These are phyloP conservation scores for Xylona heveae DNA, from an alignment of 495 filamentous ascomycete species.

Conservation along the genomic window DNA sequence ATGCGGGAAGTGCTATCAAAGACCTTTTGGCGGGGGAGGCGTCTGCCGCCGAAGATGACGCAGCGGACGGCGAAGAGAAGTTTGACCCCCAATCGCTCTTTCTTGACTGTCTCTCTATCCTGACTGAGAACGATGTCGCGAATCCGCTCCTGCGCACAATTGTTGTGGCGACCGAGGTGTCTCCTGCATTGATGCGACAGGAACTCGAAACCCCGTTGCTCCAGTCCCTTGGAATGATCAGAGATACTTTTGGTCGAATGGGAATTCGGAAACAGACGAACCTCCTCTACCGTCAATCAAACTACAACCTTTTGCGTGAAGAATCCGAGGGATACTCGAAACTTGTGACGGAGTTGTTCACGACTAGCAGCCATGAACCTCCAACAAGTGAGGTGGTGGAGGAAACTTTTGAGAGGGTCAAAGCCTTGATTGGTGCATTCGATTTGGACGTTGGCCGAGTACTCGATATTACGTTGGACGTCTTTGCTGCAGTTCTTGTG, in stretches of 20 bases:
- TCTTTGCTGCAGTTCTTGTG: conserved; percentile 66
- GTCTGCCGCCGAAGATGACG: conserved; percentile 22
- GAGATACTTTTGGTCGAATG: conserved; percentile 63
- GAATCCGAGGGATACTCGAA: conserved; percentile 92
- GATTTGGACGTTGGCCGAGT: conserved; percentile 88
- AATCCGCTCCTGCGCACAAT: conserved; percentile 27
- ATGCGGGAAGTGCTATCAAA: conserved; percentile 51
- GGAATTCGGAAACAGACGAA: conserved; percentile 79
- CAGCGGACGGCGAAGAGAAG: conserved; percentile 11
- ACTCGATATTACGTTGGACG: conserved; percentile 77
- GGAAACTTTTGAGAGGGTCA: conserved; percentile 58
- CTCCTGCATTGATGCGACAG: conserved; percentile 49
- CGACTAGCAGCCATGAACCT: conserved; percentile 41
- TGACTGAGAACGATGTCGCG: conserved; percentile 40
- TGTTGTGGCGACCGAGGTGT: conserved; percentile 47
- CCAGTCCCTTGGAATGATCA: conserved; percentile 52
- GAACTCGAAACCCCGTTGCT: conserved; percentile 63
- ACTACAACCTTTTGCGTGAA: conserved; percentile 88
- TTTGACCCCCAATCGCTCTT: conserved; percentile 52
- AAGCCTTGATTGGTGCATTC: conserved; percentile 80
- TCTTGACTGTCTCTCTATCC: conserved; percentile 58
- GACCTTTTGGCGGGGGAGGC: conserved; percentile 44
- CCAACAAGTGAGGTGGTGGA: conserved; percentile 40
- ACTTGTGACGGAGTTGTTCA: conserved; percentile 72
- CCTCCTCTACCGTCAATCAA: conserved; percentile 80